Evolutionary conservation across 371 early-diverging fungal species (phyloP).

Genomic region (Amoeboaphelidium protococcarum): DNA sequence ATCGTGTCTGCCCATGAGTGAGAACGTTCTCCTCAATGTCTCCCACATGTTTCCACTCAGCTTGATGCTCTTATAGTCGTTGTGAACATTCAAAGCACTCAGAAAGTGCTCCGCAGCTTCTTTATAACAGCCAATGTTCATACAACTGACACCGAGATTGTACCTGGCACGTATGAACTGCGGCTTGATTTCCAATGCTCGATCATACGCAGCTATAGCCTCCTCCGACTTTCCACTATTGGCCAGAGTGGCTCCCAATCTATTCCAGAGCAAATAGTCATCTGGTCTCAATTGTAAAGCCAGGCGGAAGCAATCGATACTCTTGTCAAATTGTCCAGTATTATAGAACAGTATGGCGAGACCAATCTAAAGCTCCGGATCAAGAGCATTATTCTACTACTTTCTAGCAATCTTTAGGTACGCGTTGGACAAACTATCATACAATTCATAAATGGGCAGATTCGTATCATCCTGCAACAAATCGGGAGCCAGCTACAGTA

Average conservation of each 20-base stretch:
- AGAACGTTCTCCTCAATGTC: constrained; percentile 52
- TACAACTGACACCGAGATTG: constrained; percentile 73
- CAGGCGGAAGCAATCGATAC: constrained; percentile 83
- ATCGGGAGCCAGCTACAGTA: no score
- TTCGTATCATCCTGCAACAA: no score
- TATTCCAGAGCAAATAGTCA: constrained; percentile 87
- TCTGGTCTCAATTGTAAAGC: constrained; percentile 58
- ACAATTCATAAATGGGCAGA: no score
- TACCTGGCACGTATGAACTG: constrained; percentile 77
- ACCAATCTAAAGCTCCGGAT: constrained; percentile 73
- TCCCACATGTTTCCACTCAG: constrained; percentile 63
- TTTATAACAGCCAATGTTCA: constrained; percentile 54
- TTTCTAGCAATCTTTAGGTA: no score
- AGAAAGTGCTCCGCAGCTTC: constrained; percentile 82
- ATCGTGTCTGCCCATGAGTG: constrained; percentile 36
- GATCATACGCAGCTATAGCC: constrained; percentile 75
- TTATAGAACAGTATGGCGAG: constrained; percentile 74
- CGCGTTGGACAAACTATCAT: no score
- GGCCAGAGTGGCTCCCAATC: constrained; percentile 77
- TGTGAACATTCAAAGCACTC: constrained; percentile 51
- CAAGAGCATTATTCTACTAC: constrained; percentile 19
- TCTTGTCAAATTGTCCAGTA: constrained; percentile 69
- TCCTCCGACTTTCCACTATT: constrained; percentile 39
- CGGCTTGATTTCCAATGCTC: constrained; percentile 76
- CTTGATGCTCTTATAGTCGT: constrained; percentile 21